Evolutionary conservation across 2,329 filamentous ascomycete species (phyloP), one percentile per base, ranked within the genome.

Genomic region (Penicillium sp.): DNA sequence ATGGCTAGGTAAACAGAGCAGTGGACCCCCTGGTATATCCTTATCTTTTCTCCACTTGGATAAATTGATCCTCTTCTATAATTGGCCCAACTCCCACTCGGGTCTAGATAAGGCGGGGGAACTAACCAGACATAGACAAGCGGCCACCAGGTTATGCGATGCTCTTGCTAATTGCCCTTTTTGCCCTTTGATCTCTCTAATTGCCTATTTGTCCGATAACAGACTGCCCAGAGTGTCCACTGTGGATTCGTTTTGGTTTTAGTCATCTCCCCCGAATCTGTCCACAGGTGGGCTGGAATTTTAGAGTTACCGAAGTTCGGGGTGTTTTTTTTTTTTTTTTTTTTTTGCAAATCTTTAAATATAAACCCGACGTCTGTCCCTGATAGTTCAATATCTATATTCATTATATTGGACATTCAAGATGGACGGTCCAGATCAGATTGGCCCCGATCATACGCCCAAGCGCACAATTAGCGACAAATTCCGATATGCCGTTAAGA

Each of bases 341-440:
- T 33, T 55, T 10, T 31, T 37, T 50, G 1, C 10, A 29, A 13
- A 9, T 13, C n/a, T 35, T 38, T 27, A 48, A 48, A 58, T 58
- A 52, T 41, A 55, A 43, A 33, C 15, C 25, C 5, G 12, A 15
- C 31, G 5, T n/a, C 23, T 27, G 9, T 27, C 42, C 42, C 9
- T 12, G 23, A 19, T 45, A 43, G 23, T 43, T 43, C 23, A 27
- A n/a, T 31, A 6, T 35, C n/a, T n/a, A 37, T 3, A 19, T 49
- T 25, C 35, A 35, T 23, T 48, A 37, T 25, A 33, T 45, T 27
- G 17, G 17, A 33, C 29, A 48, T 35, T 48, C 60, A 61, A 27
- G n/a, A 72, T 75, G 73, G 71, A 75, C 57, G 72, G 71, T 21
- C 71, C 73, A 13, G 78, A 80, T 59, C 73, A 73, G 63, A 79